phyloP scores from a whole-genome alignment of 257 asterid genomes.

The Nyctanthes arbortristis region DNA sequence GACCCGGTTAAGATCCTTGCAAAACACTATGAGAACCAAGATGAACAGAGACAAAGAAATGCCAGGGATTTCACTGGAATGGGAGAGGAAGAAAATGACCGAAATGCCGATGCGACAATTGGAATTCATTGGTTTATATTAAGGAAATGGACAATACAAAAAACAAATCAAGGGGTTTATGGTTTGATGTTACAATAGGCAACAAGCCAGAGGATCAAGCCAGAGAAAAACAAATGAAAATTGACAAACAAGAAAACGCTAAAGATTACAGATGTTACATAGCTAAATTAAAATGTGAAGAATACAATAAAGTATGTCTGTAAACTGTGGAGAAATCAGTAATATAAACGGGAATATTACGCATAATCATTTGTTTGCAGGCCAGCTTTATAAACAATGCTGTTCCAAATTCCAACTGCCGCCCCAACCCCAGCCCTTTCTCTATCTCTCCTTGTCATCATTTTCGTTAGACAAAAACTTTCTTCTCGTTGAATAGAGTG shows the following conservation, averaged over 20 bases:
- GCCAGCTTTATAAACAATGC: neutral
- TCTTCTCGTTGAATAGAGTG: neutral
- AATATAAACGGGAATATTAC: neutral
- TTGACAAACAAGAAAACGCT: constrained; percentile 23
- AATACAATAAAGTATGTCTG: neutral
- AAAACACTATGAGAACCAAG: constrained; percentile 8
- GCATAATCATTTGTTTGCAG: neutral
- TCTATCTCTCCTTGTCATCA: neutral
- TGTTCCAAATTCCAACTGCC: constrained; percentile 1
- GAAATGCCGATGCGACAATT: constrained; percentile 26
- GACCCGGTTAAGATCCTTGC: constrained; percentile 10
- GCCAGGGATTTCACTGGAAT: constrained; percentile 12
- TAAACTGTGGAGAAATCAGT: too few species aligned
- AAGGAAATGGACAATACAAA: constrained; percentile 11
- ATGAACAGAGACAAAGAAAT: constrained; percentile 12
- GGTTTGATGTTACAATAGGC: constrained; percentile 32
- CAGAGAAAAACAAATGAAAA: constrained; percentile 41
- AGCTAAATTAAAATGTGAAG: neutral
- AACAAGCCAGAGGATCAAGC: constrained; percentile 22
- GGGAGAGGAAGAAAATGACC: constrained; percentile 16
- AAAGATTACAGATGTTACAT: neutral
- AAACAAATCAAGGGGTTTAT: constrained; percentile 22
- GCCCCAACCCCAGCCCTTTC: neutral
- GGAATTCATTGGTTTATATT: constrained; percentile 28
- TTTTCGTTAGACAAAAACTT: too few species aligned